A percentile compares a stretch with the other conserved stretches of the same genome.
phyloP scores from a whole-genome alignment of 345 rosid species.

The Reutealis trisperma region DNA sequence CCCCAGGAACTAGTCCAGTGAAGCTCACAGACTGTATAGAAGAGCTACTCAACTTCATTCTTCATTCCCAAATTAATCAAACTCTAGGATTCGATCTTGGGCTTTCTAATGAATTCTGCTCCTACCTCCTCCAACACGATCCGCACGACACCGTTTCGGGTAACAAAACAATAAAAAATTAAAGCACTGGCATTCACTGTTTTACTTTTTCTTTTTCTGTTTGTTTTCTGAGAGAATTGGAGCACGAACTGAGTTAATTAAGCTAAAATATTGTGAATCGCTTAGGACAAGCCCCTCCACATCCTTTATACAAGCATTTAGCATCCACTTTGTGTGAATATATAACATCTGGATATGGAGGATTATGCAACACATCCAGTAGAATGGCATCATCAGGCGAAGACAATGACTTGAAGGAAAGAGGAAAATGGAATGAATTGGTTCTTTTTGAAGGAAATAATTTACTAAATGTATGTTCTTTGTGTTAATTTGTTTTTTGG shows the following conservation, averaged over 20 bases:
- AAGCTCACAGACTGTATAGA: conserved; percentile 26
- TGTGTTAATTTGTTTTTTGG: neutral
- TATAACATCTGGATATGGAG: conserved; percentile 26
- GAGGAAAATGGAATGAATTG: conserved; percentile 34
- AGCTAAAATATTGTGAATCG: conserved; percentile 17
- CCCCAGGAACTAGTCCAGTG: conserved; percentile 22
- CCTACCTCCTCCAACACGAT: conserved; percentile 25
- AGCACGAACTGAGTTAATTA: neutral
- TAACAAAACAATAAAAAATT: neutral
- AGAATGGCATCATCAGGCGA: neutral
- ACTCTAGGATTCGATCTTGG: conserved; percentile 22
- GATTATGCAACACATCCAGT: conserved; percentile 11
- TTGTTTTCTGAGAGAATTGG: neutral
- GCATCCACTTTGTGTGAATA: conserved; percentile 46
- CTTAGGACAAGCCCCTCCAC: conserved; percentile 21
- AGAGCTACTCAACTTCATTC: conserved; percentile 33
- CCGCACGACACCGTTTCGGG: neutral
- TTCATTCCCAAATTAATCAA: conserved; percentile 22
- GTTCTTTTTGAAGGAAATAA: conserved; percentile 41
- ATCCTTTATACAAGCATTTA: conserved; percentile 48
- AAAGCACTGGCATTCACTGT: neutral
- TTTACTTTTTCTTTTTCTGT: neutral
- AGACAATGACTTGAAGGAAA: conserved; percentile 22
- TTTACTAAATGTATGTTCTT: conserved; percentile 29
- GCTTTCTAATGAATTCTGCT: conserved; percentile 33